These are phyloP conservation scores for Solanum chacoense DNA, from an alignment of 305 asterid genomes.

Conservation along the genomic window DNA sequence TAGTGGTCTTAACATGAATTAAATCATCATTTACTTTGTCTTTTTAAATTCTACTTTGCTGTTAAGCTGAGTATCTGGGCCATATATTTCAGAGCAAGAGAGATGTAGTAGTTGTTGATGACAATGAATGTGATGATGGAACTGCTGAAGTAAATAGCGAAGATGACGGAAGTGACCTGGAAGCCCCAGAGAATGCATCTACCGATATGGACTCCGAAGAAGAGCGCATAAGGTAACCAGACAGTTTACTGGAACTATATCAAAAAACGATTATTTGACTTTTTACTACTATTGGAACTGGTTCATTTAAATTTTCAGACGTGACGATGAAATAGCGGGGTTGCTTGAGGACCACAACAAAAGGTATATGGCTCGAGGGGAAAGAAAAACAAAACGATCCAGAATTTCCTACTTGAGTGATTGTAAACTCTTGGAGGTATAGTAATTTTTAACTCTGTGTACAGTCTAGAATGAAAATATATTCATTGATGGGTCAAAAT, in stretches of 20 bases:
- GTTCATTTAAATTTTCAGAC: constrained; percentile 24
- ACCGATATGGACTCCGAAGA: constrained; percentile 81
- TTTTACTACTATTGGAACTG: background rate
- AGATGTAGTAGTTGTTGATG: constrained; percentile 64
- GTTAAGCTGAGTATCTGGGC: background rate
- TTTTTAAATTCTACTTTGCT: background rate
- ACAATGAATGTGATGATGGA: constrained; percentile 46
- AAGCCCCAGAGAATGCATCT: constrained; percentile 19
- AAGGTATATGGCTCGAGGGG: constrained; percentile 37
- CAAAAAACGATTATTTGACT: background rate
- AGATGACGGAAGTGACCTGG: constrained; percentile 33
- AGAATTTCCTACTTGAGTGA: constrained; percentile 37
- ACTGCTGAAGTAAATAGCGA: constrained; percentile 45
- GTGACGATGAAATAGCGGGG: constrained; percentile 45
- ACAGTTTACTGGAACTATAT: background rate
- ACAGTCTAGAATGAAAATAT: background rate
- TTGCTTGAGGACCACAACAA: constrained; percentile 68
- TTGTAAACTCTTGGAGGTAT: constrained; percentile 43
- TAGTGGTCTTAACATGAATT: background rate
- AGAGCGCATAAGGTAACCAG: constrained; percentile 43
- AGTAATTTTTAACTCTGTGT: background rate
- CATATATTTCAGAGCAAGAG: constrained; percentile 42
- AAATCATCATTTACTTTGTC: background rate
- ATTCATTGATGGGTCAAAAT: background rate
- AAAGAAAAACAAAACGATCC: constrained; percentile 62